phyloP scores from a whole-genome alignment of 805 yeast genomes.

The Teunomyces stri region DNA sequence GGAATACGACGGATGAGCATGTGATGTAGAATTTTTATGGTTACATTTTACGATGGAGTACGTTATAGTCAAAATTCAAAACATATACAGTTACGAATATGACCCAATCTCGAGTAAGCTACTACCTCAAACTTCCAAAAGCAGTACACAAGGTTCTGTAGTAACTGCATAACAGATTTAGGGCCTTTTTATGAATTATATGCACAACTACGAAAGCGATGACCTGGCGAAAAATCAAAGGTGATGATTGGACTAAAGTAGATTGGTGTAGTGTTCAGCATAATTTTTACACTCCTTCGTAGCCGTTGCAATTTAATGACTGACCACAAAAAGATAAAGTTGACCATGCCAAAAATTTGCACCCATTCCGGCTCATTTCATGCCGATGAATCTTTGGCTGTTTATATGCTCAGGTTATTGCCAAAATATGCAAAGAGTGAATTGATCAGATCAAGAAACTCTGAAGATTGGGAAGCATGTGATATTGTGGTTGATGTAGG shows the following conservation, averaged over 20 bases:
- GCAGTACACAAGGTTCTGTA: background rate
- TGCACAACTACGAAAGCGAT: background rate
- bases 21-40: background rate
- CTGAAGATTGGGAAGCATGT: conserved; percentile 76
- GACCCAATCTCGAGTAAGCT: background rate
- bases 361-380: conserved; percentile 94
- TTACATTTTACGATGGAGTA: background rate
- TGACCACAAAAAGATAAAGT: conserved; percentile 18
- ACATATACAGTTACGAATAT: background rate
- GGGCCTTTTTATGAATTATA: background rate
- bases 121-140: no score
- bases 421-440: conserved; percentile 67
- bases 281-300: conserved; percentile 5
- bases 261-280: background rate
- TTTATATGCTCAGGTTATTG: conserved; percentile 71
- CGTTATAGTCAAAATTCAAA: background rate
- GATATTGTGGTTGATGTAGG: conserved; percentile 95
- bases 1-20: background rate
- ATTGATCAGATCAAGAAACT: conserved; percentile 80
- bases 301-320: conserved; percentile 15
- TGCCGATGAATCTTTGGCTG: conserved; percentile 96
- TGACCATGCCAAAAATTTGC: conserved; percentile 58
- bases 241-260: background rate
- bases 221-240: conserved; percentile 1
- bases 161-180: background rate